Evolutionary conservation across 192 early-diverging fungal species (phyloP), one percentile per base, ranked within the genome.

Genomic region (Podila clonocystis): DNA sequence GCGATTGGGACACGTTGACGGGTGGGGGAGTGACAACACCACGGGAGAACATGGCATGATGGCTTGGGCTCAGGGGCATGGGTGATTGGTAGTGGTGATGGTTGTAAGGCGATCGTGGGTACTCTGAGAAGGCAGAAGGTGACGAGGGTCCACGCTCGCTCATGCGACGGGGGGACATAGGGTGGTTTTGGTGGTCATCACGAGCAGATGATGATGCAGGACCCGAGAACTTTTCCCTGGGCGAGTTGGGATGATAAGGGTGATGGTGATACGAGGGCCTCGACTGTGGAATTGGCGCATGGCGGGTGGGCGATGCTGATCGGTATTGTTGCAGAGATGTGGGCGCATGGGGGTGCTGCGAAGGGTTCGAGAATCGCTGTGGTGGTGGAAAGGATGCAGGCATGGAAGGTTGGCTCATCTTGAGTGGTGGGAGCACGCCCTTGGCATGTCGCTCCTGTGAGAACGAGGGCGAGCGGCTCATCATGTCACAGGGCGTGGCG

Each of bases 391-490:
- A 72, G 5, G 70, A 67, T 7, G 66, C 48, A n/a, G 76, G 34
- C 67, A 68, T 58, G 50, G 59, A 17, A 19, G 9, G 59, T 24
- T 55, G 52, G 52, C 13, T 49, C 33, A 65, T 61, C 52, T 64
- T 64, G 50, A 58, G 52, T 1, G 67, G 52, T 9, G 19, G 63
- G 50, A 50, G 58, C 58, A 58, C n/a, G 15, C 60, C 26, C 75
- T 77, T 75, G 61, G 36, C n/a, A 26, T n/a, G 57, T 7, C 76
- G 65, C 30, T 72, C 70, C 7, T 80, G 70, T n/a, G 76, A 80
- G 68, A 80, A 68, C 1, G 76, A 80, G 26, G 76, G 76, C n/a
- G 76, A 80, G 3, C 76, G 70, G 41, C 70, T 72, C 61, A 68
- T 22, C 19, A 68, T 22, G 28, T 80, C 76, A 36, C 55, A 64